Evolutionary conservation across 1,139 yeast species (phyloP).

Genomic region (Blastobotrys persicus): DNA sequence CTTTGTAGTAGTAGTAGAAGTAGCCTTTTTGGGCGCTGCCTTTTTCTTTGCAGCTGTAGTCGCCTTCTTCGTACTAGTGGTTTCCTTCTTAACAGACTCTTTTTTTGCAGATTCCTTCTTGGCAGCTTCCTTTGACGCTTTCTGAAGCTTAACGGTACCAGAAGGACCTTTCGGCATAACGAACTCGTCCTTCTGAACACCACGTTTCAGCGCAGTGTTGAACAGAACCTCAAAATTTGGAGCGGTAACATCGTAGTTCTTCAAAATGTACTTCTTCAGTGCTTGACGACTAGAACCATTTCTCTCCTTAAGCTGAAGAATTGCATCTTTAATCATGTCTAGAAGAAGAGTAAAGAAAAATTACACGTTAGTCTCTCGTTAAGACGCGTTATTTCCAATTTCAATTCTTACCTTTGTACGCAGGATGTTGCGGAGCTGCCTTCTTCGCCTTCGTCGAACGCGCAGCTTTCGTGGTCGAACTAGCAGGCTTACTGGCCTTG

Average conservation of each 20-base stretch:
- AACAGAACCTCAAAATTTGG: slow-evolving; percentile 71
- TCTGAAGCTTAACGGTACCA: slow-evolving; percentile 66
- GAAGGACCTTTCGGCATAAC: slow-evolving; percentile 89
- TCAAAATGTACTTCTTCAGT: slow-evolving; percentile 65
- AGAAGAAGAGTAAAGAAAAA: slow-evolving; percentile 18
- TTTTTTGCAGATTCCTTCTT: slow-evolving; percentile 30
- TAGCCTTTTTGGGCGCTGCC: slow-evolving; percentile 28
- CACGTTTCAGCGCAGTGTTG: slow-evolving; percentile 77
- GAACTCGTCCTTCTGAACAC: slow-evolving; percentile 74
- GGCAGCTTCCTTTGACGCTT: slow-evolving; percentile 41
- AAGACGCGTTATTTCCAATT: slow-evolving; percentile 2
- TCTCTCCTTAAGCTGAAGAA: slow-evolving; percentile 67
- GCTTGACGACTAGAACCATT: slow-evolving; percentile 81
- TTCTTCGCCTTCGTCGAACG: slow-evolving; percentile 26
- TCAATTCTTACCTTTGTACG: slow-evolving; percentile 40
- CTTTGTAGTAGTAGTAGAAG: slow-evolving; percentile 27
- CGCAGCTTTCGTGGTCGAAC: slow-evolving; percentile 26
- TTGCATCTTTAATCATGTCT: slow-evolving; percentile 79
- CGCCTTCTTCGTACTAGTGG: slow-evolving; percentile 26
- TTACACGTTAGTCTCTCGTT: slow-evolving; percentile 7
- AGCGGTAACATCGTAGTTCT: slow-evolving; percentile 58
- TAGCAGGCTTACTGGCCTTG: slow-evolving; percentile 17
- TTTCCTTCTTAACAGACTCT: no score
- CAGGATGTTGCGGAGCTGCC: slow-evolving; percentile 39
- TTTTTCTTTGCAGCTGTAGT: slow-evolving; percentile 33